These are phyloP conservation scores for Komagataella phaffii DNA, from an alignment of 805 yeast species.

Conservation along the genomic window DNA sequence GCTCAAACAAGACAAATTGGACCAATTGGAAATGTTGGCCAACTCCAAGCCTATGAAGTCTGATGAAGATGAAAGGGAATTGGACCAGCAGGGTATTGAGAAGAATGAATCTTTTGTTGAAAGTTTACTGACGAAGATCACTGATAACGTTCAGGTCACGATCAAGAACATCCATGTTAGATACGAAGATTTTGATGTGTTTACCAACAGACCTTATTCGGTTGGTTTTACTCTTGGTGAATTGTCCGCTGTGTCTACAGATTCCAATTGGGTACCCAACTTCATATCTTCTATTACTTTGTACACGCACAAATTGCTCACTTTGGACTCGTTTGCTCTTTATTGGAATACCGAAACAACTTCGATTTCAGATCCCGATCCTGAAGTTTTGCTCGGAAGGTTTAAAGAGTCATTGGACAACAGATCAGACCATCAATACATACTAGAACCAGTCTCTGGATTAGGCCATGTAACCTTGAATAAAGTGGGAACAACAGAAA, in stretches of 20 bases:
- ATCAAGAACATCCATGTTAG: constrained; percentile 85
- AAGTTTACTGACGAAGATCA: constrained; percentile 73
- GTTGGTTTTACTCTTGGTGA: constrained; percentile 77
- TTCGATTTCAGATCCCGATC: constrained; percentile 33
- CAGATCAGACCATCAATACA: constrained; percentile 27
- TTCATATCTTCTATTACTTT: constrained; percentile 61
- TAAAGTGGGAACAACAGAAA: constrained; percentile 62
- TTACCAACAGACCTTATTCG: constrained; percentile 66
- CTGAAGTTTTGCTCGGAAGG: constrained; percentile 29
- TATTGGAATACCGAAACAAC: constrained; percentile 71
- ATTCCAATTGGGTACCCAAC: constrained; percentile 71
- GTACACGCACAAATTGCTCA: constrained; percentile 64
- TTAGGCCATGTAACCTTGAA: constrained; percentile 70
- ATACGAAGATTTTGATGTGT: constrained; percentile 69
- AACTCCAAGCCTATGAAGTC: constrained; percentile 20
- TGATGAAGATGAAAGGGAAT: constrained; percentile 17
- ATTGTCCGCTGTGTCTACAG: constrained; percentile 84
- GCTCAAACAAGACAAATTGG: constrained; percentile 52
- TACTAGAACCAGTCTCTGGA: constrained; percentile 83
- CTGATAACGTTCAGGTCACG: constrained; percentile 85
- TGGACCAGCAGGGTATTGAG: constrained; percentile 9
- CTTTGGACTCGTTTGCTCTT: constrained; percentile 58
- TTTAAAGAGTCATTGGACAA: constrained; percentile 30
- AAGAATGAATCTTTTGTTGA: constrained; percentile 78
- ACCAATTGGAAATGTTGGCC: constrained; percentile 51